Base-by-base conservation (phyloP, 225 moss, liverwort and hornwort species). In the Lunularia cruciata region DNA sequence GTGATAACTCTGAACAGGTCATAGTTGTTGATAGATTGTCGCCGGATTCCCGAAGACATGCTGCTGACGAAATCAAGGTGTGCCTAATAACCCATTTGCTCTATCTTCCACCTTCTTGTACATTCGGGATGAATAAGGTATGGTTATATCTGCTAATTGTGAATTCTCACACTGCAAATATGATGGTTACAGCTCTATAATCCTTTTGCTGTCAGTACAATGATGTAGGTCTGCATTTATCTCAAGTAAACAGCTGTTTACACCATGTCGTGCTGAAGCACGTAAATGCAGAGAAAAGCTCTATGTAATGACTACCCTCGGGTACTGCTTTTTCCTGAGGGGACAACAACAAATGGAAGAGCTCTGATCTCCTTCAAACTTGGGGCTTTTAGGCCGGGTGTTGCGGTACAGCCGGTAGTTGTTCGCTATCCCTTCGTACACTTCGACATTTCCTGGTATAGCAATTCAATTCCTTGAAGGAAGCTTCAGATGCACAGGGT, bases 261-360 rank as follows among this genome's bases (percentile, higher is more conserved):
- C 59, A 52, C 30, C 3, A 14, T 34, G 65, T 34, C 58, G 64
- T 56, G 73, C 61, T 74, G 33, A 69, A 70, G 25, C 68, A 53
- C 49, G 40, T 48, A 37, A 39, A 42, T 82, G 73, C 88, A 95
- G 94, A 86, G 78, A 70, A 86, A 83, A 68, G 94, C 92, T 8
- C 59, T 67, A 6, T 80, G 83, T 68, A 72, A 69, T 57, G 88
- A 81, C 2, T 92, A 84, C 56, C 89, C 92, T 15, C 61, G 79
- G 8, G 95, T 95, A 71, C 72, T 95, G 2, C 73, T 95, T 72
- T 95, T 95, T 84, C 95, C 90, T 3, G 95, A 95, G 81, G 92
- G 89, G 27, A 92, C 95, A 27, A 95, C 95, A 63, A 92, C 95
- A 13, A 95, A 95, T 57, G 95, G 95, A 38, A 83, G 81, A 75